Base-by-base conservation (phyloP, 371 early-diverging fungal genomes). In the Mucor circinelloides region DNA sequence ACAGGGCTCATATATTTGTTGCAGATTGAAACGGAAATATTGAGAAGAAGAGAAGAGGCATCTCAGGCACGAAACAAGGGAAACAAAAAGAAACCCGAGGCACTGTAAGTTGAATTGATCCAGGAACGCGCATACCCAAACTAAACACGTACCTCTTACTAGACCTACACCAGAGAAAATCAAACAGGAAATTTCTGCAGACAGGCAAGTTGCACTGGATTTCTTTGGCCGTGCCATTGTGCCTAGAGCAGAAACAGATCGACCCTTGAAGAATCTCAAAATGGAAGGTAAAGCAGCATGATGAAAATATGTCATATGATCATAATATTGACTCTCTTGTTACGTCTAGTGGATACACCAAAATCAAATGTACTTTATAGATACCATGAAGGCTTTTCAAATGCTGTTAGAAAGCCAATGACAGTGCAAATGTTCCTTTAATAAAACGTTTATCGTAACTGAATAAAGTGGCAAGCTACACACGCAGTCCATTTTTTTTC, bases 381-480 rank as follows among this genome's bases (percentile, higher is more conserved):
- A 58, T 74, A 76, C 64, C 79, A 75, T 59, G 74, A 75, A 71
- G 80, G 97, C 1, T 95, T 90, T 72, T 94, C 97, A 7, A 97
- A 97, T 77, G 98, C 97, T 5, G 96, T 97, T 31, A 79, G 91
- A 52, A 91, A 87, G 60, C 88, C 93, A 2, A 85, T 93, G 56
- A 77, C 75, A 40, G 79, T 93, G 57, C 68, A 76, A 21, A 85
- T 91, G 69, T 84, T 91, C 30, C 64, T 86, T 40, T 87, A 81
- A 72, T 59, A 30, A 38, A 66, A 31, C 9, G 8, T 1, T 40
- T 64, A 69, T 58, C 34, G 46, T 27, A 70, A 65, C 19, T 65
- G 46, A 60, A 61, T 42, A 63, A 27, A 71, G 2, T 63, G 25
- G 36, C 72, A 72, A 48, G 68, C 72, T 25, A 23, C 31, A 64